phyloP scores from a whole-genome alignment of 2,329 filamentous ascomycete genomes.

The Curvularia eragrostidis region DNA sequence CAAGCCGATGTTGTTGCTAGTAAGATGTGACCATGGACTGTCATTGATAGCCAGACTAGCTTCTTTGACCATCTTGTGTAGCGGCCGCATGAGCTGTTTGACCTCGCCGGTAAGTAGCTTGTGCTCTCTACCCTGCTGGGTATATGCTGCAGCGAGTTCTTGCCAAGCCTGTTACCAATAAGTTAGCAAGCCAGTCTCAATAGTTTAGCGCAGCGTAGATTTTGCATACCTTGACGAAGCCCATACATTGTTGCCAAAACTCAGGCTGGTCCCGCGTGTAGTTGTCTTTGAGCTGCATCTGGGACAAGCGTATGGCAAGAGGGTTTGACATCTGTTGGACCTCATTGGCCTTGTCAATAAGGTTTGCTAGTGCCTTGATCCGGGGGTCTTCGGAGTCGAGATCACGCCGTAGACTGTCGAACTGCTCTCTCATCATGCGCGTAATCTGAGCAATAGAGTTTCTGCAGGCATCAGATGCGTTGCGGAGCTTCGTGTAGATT shows the following conservation, averaged over 20 bases:
- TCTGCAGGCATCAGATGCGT: constrained; percentile 75
- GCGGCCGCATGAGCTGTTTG: constrained; percentile 74
- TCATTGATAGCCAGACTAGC: constrained; percentile 74
- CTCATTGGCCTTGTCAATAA: constrained; percentile 74
- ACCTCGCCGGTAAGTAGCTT: constrained; percentile 68
- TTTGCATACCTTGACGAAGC: constrained; percentile 65
- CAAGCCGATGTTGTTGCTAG: constrained; percentile 38
- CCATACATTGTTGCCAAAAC: constrained; percentile 75
- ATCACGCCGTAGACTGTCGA: constrained; percentile 39
- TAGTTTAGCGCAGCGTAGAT: constrained; percentile 14
- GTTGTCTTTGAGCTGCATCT: constrained; percentile 85
- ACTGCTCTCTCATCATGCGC: constrained; percentile 37
- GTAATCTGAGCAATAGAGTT: constrained; percentile 67
- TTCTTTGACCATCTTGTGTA: constrained; percentile 84
- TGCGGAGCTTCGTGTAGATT: constrained; percentile 78
- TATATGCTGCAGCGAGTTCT: constrained; percentile 61
- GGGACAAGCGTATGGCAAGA: constrained; percentile 74
- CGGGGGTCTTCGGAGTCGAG: constrained; percentile 45
- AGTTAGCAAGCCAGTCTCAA: constrained; percentile 35
- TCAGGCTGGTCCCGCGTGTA: constrained; percentile 70
- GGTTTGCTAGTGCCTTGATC: constrained; percentile 55
- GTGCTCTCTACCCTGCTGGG: constrained; percentile 49
- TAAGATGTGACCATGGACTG: constrained; percentile 68
- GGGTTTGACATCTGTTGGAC: constrained; percentile 76
- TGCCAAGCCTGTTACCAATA: constrained; percentile 64